phyloP scores from a whole-genome alignment of 805 yeast species.

The Ogataea paradorogensis region DNA sequence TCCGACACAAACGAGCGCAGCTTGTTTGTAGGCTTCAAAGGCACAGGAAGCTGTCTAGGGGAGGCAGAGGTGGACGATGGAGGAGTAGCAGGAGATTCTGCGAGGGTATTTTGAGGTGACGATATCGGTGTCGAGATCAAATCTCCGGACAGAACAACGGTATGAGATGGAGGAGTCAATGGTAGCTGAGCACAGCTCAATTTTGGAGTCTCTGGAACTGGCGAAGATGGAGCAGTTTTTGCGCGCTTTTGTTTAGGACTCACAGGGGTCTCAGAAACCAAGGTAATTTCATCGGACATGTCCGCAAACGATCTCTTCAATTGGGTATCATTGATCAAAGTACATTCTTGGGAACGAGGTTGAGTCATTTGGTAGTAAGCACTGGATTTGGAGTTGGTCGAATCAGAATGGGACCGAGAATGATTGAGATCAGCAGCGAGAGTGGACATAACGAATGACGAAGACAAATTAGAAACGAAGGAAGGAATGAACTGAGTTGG shows the following conservation, averaged over 20 bases:
- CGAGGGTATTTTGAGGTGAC: slow-evolving; percentile 12
- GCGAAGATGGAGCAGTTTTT: slow-evolving; percentile 33
- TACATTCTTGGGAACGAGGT: slow-evolving; percentile 24
- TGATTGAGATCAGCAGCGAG: slow-evolving; percentile 24
- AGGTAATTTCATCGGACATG: slow-evolving; percentile 12
- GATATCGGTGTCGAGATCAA: slow-evolving; percentile 19
- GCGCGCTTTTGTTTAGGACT: slow-evolving; percentile 23
- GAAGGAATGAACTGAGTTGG: slow-evolving; percentile 3
- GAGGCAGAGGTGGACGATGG: slow-evolving; percentile 28
- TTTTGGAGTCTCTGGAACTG: slow-evolving; percentile 28
- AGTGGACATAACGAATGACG: slow-evolving; percentile 18
- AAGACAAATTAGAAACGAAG: not conserved
- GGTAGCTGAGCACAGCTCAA: slow-evolving; percentile 21
- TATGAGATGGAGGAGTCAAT: slow-evolving; percentile 25
- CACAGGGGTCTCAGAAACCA: slow-evolving; percentile 9
- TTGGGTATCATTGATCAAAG: slow-evolving; percentile 11
- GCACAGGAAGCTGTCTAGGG: slow-evolving; percentile 21
- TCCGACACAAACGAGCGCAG: slow-evolving; percentile 19
- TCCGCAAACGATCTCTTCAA: slow-evolving; percentile 20
- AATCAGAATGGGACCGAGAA: slow-evolving; percentile 33
- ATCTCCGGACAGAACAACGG: slow-evolving; percentile 16
- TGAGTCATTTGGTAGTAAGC: slow-evolving; percentile 24
- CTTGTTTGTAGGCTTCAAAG: slow-evolving; percentile 19
- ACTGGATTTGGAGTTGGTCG: slow-evolving; percentile 27
- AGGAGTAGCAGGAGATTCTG: slow-evolving; percentile 24